Evolutionary conservation across 495 filamentous ascomycete genomes (phyloP).

Genomic region (Penicillium maclennaniae): DNA sequence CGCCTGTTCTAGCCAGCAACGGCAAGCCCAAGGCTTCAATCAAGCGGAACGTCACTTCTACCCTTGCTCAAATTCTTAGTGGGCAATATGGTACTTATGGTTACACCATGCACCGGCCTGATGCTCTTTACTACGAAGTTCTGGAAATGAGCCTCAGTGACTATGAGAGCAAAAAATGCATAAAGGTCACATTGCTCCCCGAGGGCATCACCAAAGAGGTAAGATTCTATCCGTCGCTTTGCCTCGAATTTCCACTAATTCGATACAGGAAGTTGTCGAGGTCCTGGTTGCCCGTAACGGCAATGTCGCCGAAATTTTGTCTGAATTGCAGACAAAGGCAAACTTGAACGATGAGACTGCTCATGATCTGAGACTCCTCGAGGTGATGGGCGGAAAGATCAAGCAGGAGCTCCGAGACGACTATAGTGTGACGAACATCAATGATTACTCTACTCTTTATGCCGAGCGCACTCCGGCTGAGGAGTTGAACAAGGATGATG

Average conservation of each 20-base stretch:
- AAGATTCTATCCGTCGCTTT: conserved; percentile 19
- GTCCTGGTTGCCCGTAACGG: conserved; percentile 82
- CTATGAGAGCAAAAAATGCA: conserved; percentile 79
- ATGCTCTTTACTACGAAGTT: conserved; percentile 85
- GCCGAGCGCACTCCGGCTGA: conserved; percentile 81
- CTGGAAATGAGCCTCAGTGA: conserved; percentile 92
- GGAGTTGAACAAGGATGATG: conserved; percentile 57
- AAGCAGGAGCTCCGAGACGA: conserved; percentile 65
- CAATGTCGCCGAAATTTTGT: conserved; percentile 69
- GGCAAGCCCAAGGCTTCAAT: conserved; percentile 72
- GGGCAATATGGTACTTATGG: conserved; percentile 59
- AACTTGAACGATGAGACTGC: conserved; percentile 69
- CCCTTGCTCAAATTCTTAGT: conserved; percentile 65
- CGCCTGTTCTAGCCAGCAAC: conserved; percentile 68
- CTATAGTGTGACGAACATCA: conserved; percentile 65
- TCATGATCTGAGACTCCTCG: conserved; percentile 69
- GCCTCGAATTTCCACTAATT: neutral
- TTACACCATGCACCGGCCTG: conserved; percentile 63
- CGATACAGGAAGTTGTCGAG: conserved; percentile 49
- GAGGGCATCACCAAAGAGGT: conserved; percentile 92
- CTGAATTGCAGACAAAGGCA: conserved; percentile 71
- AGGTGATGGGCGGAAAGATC: conserved; percentile 72
- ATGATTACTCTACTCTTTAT: conserved; percentile 79
- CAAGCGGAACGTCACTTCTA: conserved; percentile 63
- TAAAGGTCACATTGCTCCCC: conserved; percentile 78